phyloP scores from a whole-genome alignment of 257 asterid species.

The Lavandula angustifolia region DNA sequence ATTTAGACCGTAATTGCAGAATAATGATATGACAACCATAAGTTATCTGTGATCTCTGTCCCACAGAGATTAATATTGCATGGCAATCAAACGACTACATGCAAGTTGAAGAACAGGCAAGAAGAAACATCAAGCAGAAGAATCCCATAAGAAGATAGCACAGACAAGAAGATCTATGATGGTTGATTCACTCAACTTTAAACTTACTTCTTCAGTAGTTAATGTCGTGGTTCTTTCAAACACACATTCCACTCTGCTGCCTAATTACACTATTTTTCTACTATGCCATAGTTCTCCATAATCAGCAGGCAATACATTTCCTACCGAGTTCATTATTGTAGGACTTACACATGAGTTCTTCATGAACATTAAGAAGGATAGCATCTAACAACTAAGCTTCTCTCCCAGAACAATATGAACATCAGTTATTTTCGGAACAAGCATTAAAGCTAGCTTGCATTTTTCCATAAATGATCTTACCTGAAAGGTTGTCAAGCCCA shows the following conservation, averaged over 20 bases:
- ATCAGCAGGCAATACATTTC: neutral
- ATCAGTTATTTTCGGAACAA: neutral
- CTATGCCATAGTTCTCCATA: conserved; percentile 7
- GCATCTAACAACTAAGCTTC: conserved; percentile 8
- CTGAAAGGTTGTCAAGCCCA: neutral
- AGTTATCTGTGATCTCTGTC: neutral
- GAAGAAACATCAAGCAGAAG: neutral
- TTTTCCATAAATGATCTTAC: conserved; percentile 2
- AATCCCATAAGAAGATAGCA: conserved; percentile 3
- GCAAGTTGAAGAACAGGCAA: conserved; percentile 12
- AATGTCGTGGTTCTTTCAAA: conserved; percentile 10
- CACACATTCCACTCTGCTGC: conserved; percentile 7
- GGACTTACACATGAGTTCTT: neutral
- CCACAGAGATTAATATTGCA: conserved; percentile 8
- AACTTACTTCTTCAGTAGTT: neutral
- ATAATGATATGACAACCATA: neutral
- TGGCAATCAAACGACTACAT: neutral
- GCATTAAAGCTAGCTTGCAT: conserved; percentile 14
- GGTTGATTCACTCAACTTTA: neutral
- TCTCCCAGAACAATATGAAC: neutral
- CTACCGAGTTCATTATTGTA: neutral
- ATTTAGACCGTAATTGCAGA: neutral
- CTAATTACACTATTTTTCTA: neutral
- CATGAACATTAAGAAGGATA: neutral
- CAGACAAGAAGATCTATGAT: conserved; percentile 1